Evolutionary conservation across 164 flowering plant genomes (phyloP), one percentile per base, ranked within the genome.

Genomic region (Kingdonia uniflora): DNA sequence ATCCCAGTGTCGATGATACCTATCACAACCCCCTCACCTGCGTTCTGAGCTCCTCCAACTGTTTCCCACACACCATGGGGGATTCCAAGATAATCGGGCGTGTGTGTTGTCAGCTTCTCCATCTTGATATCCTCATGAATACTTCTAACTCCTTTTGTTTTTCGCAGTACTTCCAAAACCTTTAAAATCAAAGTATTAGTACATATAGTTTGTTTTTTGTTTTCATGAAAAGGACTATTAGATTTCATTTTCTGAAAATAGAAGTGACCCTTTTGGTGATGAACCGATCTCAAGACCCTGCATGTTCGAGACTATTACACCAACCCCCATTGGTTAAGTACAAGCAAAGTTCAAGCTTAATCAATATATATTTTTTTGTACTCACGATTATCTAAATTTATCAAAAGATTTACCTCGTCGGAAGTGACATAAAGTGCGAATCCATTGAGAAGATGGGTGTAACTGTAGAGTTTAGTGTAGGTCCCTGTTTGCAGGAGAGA

Each of bases 1-100:
- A 76, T 71, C 58, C 81, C 81, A 7, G 81, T 76, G 70, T 76
- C 84, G 57, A 80, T 69, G 47, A 76, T 42, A 23, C 79, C 84
- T 38, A 76, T 74, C 49, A 76, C 79, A 5, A 80, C 69, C 11
- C 81, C 81, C 15, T 72, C 67, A 14, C 84, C 84, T 2, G 80
- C 60, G 56, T 5, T 59, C 33, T 20, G 42, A 13, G 76, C 67
- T 25, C 81, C 81, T 21, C 81, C 84, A 11, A 73, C 23, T 2
- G 19, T 47, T 49, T 76, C 76, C 80, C 84, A 80, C 24, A 75
- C 76, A 42, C 69, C 71, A 17, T 29, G 12, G 14, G 78, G 74
- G 52, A 80, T 63, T 17, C 74, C 76, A 16, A 80, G 67, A 55
- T 65, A 69, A 1, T 74, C 72, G 19, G 84, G 84, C 23, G 79